Conservation (phyloP, 2,329 filamentous ascomycete genomes). For the Shiraia bambusicola region DNA sequence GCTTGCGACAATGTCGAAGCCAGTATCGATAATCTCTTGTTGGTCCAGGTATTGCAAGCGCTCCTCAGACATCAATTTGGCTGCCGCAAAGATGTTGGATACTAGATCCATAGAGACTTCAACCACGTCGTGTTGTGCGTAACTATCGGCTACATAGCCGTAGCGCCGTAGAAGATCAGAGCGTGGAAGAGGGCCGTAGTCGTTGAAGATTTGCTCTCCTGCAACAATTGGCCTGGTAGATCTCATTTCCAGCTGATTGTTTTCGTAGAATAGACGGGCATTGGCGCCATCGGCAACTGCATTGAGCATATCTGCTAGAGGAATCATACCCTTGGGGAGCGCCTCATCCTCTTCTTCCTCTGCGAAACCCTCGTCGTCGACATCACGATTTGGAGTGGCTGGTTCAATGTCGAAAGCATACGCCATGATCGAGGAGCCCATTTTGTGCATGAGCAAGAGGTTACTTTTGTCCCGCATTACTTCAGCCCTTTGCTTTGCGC, state of each 20-base stretch:
- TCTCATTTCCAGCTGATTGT: constrained; percentile 66
- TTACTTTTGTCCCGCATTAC: constrained; percentile 53
- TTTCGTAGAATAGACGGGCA: constrained; percentile 63
- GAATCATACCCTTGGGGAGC: constrained; percentile 78
- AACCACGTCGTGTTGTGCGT: constrained; percentile 77
- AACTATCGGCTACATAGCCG: constrained; percentile 80
- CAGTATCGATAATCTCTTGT: constrained; percentile 67
- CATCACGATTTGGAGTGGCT: constrained; percentile 48
- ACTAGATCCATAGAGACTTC: constrained; percentile 70
- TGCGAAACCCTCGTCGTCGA: constrained; percentile 57
- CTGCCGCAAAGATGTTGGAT: constrained; percentile 18
- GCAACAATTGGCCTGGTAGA: constrained; percentile 66
- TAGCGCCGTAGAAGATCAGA: constrained; percentile 82
- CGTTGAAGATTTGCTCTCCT: constrained; percentile 81
- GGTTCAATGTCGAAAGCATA: constrained; percentile 83
- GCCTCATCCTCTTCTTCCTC: constrained; percentile 52
- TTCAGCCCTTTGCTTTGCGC: constrained; percentile 32
- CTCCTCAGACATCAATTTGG: constrained; percentile 15
- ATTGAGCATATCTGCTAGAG: constrained; percentile 86
- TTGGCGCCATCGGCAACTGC: constrained; percentile 83
- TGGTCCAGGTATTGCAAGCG: constrained; percentile 61
- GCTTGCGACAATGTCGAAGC: constrained; percentile 59
- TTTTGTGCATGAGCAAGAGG: constrained; percentile 66
- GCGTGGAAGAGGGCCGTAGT: constrained; percentile 82
- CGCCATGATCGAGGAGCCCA: constrained; percentile 89